phyloP scores from a whole-genome alignment of 805 yeast genomes.

The Spathaspora boniae region DNA sequence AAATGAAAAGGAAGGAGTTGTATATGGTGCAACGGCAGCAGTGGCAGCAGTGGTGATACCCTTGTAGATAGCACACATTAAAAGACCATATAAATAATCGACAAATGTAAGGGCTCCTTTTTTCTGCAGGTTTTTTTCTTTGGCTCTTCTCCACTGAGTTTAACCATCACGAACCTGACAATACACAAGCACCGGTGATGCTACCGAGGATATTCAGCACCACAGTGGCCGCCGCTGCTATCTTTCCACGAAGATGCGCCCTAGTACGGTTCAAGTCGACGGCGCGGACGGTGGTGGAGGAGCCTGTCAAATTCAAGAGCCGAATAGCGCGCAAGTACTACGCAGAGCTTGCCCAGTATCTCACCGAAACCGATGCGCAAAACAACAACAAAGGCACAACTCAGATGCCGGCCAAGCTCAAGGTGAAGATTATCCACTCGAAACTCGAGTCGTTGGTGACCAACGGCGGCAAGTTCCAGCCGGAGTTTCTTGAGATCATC shows the following conservation, averaged over 20 bases:
- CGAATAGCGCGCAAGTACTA: not conserved
- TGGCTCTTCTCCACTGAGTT: too few relatives aligned
- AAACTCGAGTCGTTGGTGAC: slow-evolving; percentile 2
- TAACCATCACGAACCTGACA: too few relatives aligned
- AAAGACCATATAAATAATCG: not conserved
- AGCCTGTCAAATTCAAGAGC: slow-evolving; percentile 2
- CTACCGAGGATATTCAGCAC: too few relatives aligned
- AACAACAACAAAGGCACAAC: too few relatives aligned
- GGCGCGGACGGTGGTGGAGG: slow-evolving; percentile 2
- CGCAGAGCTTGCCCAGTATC: slow-evolving; percentile 2
- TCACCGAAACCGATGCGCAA: slow-evolving; percentile 2
- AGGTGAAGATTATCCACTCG: not conserved
- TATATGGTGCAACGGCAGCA: not conserved
- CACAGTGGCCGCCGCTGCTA: not conserved
- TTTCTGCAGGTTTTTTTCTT: not conserved
- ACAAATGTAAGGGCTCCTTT: not conserved
- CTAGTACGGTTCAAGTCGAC: not conserved
- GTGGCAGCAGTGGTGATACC: not conserved
- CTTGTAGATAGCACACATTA: not conserved
- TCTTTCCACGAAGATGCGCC: not conserved
- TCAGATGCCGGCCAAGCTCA: slow-evolving; percentile 1
- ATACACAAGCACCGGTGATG: too few relatives aligned
- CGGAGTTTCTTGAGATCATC: too few relatives aligned
- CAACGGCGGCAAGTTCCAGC: too few relatives aligned
- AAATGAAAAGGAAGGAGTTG: not conserved